These are phyloP conservation scores for Lophiotrema nucula DNA, from an alignment of 495 filamentous ascomycete species.

Conservation along the genomic window DNA sequence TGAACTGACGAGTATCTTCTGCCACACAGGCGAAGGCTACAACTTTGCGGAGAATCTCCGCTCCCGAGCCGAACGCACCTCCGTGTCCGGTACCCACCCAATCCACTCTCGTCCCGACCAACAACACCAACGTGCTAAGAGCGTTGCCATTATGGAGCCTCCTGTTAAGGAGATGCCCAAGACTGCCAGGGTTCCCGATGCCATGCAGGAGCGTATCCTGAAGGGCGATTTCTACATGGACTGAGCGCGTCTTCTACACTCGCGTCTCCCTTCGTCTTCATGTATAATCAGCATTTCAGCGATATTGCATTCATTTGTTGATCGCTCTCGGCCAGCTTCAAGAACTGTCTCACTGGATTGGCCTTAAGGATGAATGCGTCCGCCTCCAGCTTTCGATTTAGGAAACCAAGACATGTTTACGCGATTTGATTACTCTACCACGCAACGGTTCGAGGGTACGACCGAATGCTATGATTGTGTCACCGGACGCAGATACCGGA, in stretches of 20 bases:
- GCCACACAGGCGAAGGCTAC: conserved; percentile 78
- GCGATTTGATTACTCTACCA: background rate
- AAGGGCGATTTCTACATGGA: conserved; percentile 99
- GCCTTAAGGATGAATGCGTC: no score
- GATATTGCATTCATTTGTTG: background rate
- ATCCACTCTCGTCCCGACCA: conserved; percentile 36
- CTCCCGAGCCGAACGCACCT: conserved; percentile 78
- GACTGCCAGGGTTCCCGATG: conserved; percentile 67
- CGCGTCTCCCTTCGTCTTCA: conserved; percentile 13
- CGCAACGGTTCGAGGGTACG: conserved; percentile 1
- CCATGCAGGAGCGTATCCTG: conserved; percentile 92
- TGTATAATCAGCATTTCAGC: conserved; percentile 22
- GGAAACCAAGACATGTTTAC: no score
- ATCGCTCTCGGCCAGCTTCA: background rate
- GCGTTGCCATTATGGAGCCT: conserved; percentile 65
- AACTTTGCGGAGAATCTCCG: conserved; percentile 95
- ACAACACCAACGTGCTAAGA: conserved; percentile 56
- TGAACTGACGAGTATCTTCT: conserved; percentile 58
- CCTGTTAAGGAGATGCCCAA: conserved; percentile 50
- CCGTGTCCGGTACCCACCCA: conserved; percentile 49
- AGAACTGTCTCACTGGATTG: background rate
- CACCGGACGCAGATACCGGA: conserved; percentile 23
- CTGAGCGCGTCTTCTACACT: conserved; percentile 44
- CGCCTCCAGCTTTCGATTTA: no score
- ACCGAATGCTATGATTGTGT: conserved; percentile 19